These are phyloP conservation scores for Termitomyces sp. DNA, from an alignment of 768 basidiomycete genomes.

Conservation along the genomic window DNA sequence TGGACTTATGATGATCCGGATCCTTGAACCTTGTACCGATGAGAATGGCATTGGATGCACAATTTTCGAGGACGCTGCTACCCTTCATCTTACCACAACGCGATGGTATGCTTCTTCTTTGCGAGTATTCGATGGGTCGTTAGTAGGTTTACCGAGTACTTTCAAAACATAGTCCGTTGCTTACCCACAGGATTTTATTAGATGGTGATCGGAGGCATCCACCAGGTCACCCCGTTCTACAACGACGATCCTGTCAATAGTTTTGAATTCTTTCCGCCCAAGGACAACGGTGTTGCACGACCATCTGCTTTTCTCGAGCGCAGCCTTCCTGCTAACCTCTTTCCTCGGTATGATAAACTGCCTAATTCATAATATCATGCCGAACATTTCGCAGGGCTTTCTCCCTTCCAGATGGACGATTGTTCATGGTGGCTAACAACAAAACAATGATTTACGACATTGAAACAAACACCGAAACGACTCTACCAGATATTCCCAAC, in stretches of 20 bases:
- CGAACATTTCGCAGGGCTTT: not conserved
- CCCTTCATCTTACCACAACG: slow-evolving; percentile 28
- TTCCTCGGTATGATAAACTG: slow-evolving; percentile 18
- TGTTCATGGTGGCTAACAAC: slow-evolving; percentile 36
- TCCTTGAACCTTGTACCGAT: slow-evolving; percentile 35
- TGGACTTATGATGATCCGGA: slow-evolving; percentile 32
- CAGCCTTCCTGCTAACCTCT: slow-evolving; percentile 18
- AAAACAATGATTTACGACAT: slow-evolving; percentile 37
- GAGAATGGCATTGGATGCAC: slow-evolving; percentile 24
- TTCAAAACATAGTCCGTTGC: not conserved
- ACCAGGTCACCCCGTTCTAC: slow-evolving; percentile 17
- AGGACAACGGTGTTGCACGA: slow-evolving; percentile 29
- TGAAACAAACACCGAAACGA: slow-evolving; percentile 32
- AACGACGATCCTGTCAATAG: slow-evolving; percentile 60
- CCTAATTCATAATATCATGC: not conserved
- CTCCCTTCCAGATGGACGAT: slow-evolving; percentile 33
- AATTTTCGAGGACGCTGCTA: slow-evolving; percentile 31
- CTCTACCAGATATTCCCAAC: slow-evolving; percentile 37
- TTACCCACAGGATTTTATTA: not conserved
- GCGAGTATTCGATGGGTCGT: slow-evolving; percentile 26
- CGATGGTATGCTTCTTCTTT: slow-evolving; percentile 39
- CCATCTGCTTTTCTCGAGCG: slow-evolving; percentile 21
- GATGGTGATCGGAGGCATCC: slow-evolving; percentile 18
- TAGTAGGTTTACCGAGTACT: slow-evolving; percentile 12
- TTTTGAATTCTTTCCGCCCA: slow-evolving; percentile 26